Base-by-base conservation (phyloP, 2,329 filamentous ascomycete species). In the Penicillium freii region DNA sequence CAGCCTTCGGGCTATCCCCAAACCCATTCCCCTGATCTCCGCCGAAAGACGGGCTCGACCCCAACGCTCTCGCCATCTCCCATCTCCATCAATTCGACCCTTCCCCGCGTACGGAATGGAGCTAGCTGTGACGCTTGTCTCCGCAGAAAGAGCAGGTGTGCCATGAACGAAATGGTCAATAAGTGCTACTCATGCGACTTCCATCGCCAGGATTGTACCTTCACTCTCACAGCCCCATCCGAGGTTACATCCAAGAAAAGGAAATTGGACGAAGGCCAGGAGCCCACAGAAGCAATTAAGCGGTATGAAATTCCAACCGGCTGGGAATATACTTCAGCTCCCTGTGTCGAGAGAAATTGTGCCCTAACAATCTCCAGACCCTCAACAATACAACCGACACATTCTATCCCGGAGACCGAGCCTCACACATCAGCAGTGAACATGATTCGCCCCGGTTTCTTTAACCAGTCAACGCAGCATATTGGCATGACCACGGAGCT, bases 181-280 rank as follows among this genome's bases (percentile, higher is more conserved):
- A 77, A 76, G 59, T 77, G 75, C 60, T 77, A 76, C 55, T 77
- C 75, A 44, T 77, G 75, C 57, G 74, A 78, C 51, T 78, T 77
- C 39, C 75, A 77, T 60, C 73, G 74, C 42, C 75, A 77, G 65
- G 75, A 78, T 29, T 77, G 75, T 62, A 77, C 75, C 8, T 77
- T 77, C 56, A 73, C 66, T 27, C 64, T 75, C 8, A 64, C 68
- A 33, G 64, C 61, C 43, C 60, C 45, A 54, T 62, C 51, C 10
- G 69, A 69, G 10, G 63, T 66, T 17, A 51, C 39, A 15, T 55
- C 71, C 17, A 76, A 75, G 62, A 78, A 78, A 62, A 69, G 75
- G 47, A 78, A 77, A 61, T 62, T 77, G 38, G 73, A 74, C 38
- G 71, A 75, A 4, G 67, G 70, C 19, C 67, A 68, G 54, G 64